Conservation (phyloP, 441 rosid species). For the Erysimum cheiri region DNA sequence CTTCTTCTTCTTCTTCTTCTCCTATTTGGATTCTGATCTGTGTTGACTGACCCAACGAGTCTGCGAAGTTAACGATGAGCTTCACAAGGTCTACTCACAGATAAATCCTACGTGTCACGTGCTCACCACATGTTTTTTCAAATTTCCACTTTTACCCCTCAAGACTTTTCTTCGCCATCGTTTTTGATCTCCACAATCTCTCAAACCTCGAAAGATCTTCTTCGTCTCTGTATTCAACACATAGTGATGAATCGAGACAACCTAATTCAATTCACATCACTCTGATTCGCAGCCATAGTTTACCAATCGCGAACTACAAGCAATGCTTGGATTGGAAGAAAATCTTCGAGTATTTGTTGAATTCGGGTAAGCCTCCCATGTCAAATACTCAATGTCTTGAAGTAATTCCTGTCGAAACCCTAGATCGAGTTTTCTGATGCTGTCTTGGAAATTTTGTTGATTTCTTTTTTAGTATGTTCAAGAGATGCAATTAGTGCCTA, state of each 20-base stretch:
- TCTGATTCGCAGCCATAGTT: conserved; percentile 18
- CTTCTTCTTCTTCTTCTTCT: too few species aligned
- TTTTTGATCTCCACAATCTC: conserved; percentile 10
- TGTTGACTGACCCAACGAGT: conserved; percentile 12
- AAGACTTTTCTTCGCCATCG: conserved; percentile 30
- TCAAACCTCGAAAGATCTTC: conserved; percentile 25
- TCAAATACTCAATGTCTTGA: not conserved
- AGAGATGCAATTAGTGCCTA: conserved; percentile 86
- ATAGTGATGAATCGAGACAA: conserved; percentile 34
- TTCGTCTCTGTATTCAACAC: conserved; percentile 35
- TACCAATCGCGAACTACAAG: conserved; percentile 7
- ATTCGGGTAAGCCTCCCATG: conserved; percentile 25
- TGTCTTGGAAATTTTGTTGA: not conserved
- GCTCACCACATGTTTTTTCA: not conserved
- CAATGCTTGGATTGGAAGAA: conserved; percentile 37
- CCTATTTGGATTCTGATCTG: conserved; percentile 33
- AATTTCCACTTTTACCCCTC: conserved; percentile 33
- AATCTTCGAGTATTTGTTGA: conserved; percentile 26
- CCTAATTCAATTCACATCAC: not conserved
- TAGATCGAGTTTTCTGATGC: conserved; percentile 23
- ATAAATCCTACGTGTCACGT: conserved; percentile 27
- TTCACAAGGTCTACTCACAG: conserved; percentile 24
- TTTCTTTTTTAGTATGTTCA: conserved; percentile 29
- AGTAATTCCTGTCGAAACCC: not conserved
- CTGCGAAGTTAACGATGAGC: conserved; percentile 37